These are phyloP conservation scores for Irpex lacteus DNA, from an alignment of 1,284 basidiomycete species.

Conservation along the genomic window DNA sequence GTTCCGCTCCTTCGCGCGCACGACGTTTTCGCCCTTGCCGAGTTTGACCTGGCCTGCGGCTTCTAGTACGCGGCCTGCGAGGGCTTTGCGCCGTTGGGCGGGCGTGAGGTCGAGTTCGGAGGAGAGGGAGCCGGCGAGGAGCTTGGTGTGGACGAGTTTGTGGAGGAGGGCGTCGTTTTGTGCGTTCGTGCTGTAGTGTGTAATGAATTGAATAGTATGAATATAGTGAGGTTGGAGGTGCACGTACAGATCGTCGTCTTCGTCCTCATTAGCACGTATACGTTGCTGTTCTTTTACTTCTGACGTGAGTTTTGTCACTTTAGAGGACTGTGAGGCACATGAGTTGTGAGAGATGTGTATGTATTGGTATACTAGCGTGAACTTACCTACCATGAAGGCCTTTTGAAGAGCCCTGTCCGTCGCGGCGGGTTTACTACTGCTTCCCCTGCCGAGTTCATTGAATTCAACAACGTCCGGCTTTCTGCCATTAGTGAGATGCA, in stretches of 20 bases:
- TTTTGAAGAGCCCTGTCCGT: constrained; percentile 44
- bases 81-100: constrained; percentile 64
- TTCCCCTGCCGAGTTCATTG: constrained; percentile 33
- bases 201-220: constrained; percentile 3
- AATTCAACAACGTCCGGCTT: constrained; percentile 56
- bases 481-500: background rate
- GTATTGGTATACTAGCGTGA: constrained; percentile 1
- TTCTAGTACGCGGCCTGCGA: constrained; percentile 73
- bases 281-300: constrained; percentile 26
- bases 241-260: constrained; percentile 48
- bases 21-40: constrained; percentile 64
- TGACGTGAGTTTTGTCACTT: constrained; percentile 56
- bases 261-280: constrained; percentile 27
- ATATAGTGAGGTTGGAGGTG: constrained; percentile 6
- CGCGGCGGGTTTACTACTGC: constrained; percentile 16
- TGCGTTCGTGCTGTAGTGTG: constrained; percentile 55
- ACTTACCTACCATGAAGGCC: constrained; percentile 65
- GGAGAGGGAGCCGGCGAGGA: constrained; percentile 69
- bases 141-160: constrained; percentile 71
- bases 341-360: too few species aligned
- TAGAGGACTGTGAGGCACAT: constrained; percentile 58
- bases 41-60: constrained; percentile 61
- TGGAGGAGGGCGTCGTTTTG: constrained; percentile 76
- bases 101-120: constrained; percentile 57
- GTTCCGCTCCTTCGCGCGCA: constrained; percentile 59